phyloP scores from a whole-genome alignment of 2,329 filamentous ascomycete species.

The Exserohilum rostratum region DNA sequence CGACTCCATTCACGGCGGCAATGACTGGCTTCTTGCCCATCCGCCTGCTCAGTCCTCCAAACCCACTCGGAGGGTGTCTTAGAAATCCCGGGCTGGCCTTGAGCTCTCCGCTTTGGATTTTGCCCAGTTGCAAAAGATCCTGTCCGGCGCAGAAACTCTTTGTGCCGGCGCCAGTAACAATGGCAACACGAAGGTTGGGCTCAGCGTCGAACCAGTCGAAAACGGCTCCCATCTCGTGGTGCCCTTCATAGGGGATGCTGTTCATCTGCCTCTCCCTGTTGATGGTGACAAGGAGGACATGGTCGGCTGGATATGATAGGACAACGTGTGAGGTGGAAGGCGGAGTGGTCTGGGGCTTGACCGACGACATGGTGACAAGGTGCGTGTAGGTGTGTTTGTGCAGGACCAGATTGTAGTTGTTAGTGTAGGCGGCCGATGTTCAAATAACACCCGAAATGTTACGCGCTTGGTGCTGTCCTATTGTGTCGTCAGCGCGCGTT shows the following conservation, averaged over 20 bases:
- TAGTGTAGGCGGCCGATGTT: no score
- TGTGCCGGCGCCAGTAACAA: conserved; percentile 58
- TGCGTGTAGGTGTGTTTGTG: neutral
- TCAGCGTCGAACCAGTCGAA: conserved; percentile 62
- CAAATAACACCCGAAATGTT: neutral
- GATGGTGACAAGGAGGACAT: conserved; percentile 61
- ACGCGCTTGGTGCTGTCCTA: conserved; percentile 9
- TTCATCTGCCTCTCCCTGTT: conserved; percentile 59
- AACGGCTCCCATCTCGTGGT: conserved; percentile 57
- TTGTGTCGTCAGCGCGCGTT: neutral
- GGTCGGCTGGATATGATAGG: conserved; percentile 55
- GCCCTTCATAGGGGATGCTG: conserved; percentile 48
- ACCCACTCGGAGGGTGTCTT: conserved; percentile 56
- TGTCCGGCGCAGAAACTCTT: conserved; percentile 63
- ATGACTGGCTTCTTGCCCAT: conserved; percentile 66
- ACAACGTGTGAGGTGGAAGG: conserved; percentile 43
- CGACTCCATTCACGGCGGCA: conserved; percentile 64
- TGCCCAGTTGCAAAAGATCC: conserved; percentile 57
- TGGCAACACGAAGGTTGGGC: conserved; percentile 55
- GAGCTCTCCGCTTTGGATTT: conserved; percentile 34
- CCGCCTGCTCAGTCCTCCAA: conserved; percentile 62
- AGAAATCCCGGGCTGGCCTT: conserved; percentile 32
- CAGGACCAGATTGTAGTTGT: no score
- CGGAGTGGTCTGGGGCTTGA: conserved; percentile 37
- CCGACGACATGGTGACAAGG: conserved; percentile 26